Evolutionary conservation across 768 basidiomycete species (phyloP), one percentile per base, ranked within the genome.

Genomic region (Lactarius akahatsu): DNA sequence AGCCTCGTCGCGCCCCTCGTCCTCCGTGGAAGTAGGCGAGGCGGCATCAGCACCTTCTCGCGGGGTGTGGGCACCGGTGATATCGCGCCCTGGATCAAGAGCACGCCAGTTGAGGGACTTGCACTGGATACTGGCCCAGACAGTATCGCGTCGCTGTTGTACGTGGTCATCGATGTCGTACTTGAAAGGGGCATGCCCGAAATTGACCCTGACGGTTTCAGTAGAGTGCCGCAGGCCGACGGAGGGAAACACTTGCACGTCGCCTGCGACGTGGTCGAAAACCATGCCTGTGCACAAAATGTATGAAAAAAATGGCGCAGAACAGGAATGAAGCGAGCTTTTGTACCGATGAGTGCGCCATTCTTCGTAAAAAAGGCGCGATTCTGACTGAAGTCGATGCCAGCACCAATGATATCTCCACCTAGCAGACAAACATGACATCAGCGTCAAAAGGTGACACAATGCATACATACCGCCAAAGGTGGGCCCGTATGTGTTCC

Each of bases 81-180:
- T 40, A 55, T 57, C 62, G 58, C 62, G 60, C 30, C 36, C 61
- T 66, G 77, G 63, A 20, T 71, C 65, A 18, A 76, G 71, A 9
- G 75, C n/a, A n/a, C 75, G 74, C 80, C 80, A 80, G 62, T 83
- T 79, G 55, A 90, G 76, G 10, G 82, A 80, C 1, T 84, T 86
- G 57, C 77, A 78, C 70, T 89, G 81, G 60, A 93, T 90, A 63
- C 80, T 83, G 13, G 79, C 77, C 92, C 92, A 94, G 3, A 85
- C 83, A 8, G 73, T 76, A 64, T 86, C 84, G 60, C 87, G 84
- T 70, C 85, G 85, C 70, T 88, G 86, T 69, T 88, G 87, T 18
- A 92, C 90, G 72, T 96, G 86, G 57, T 87, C 85, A 63, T 95
- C 91, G 73, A 98, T 96, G 76, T 97, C 95, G 75, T 86, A 98